Evolutionary conservation across 352 stramenopile genomes (phyloP).

Genomic region (Phytophthora lateralis): DNA sequence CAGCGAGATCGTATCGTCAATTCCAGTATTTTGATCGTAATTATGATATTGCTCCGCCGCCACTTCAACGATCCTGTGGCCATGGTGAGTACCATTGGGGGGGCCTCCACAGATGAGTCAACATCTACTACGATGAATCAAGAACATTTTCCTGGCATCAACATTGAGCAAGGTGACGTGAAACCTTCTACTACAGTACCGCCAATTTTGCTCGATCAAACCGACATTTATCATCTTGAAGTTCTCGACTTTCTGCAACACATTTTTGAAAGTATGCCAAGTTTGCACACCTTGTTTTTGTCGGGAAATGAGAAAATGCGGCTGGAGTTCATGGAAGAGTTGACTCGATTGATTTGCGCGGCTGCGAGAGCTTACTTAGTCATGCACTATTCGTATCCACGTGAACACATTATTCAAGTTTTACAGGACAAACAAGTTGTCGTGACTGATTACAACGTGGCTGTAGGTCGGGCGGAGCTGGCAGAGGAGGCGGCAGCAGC

Average conservation of each 20-base stretch:
- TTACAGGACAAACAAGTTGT: constrained; percentile 51
- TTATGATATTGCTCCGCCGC: constrained; percentile 58
- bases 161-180: not conserved
- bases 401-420: constrained; percentile 41
- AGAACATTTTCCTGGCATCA: not conserved
- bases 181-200: not conserved
- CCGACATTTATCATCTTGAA: constrained; percentile 40
- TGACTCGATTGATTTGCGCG: constrained; percentile 53
- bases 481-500: constrained; percentile 48
- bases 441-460: constrained; percentile 45
- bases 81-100: constrained; percentile 27
- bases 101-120: constrained; percentile 8
- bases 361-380: constrained; percentile 50
- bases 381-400: constrained; percentile 41
- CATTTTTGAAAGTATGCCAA: constrained; percentile 54
- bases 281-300: constrained; percentile 38
- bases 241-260: constrained; percentile 68
- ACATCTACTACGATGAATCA: not conserved
- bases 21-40: constrained; percentile 51
- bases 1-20: constrained; percentile 59
- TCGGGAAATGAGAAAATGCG: constrained; percentile 52
- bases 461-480: constrained; percentile 39
- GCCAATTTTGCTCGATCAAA: constrained; percentile 5
- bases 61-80: constrained; percentile 57
- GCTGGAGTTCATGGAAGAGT: constrained; percentile 63